phyloP scores from a whole-genome alignment of 352 stramenopile species.

The Phytophthora fragariaefolia region DNA sequence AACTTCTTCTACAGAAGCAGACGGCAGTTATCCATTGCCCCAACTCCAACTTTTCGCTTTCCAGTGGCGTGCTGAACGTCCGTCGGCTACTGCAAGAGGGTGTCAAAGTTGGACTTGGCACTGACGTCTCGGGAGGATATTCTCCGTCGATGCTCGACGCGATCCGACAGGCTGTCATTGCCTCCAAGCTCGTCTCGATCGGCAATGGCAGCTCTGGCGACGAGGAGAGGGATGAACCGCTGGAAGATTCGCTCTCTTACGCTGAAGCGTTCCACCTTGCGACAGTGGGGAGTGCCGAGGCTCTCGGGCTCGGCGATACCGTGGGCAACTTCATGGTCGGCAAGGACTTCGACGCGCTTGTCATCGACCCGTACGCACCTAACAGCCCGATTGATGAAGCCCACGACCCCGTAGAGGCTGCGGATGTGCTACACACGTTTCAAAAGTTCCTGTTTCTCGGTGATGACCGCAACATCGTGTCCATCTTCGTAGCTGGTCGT shows the following conservation, averaged over 20 bases:
- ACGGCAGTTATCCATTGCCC: conserved; percentile 94
- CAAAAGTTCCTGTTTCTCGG: conserved; percentile 93
- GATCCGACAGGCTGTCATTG: conserved; percentile 90
- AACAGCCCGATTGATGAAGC: conserved; percentile 75
- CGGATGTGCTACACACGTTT: conserved; percentile 75
- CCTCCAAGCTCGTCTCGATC: conserved; percentile 86
- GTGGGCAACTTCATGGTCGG: conserved; percentile 91
- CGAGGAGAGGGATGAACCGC: conserved; percentile 22
- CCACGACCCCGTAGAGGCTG: conserved; percentile 48
- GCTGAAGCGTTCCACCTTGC: conserved; percentile 92
- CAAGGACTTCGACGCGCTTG: conserved; percentile 93
- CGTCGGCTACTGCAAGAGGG: conserved; percentile 73
- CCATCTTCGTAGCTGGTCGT: conserved; percentile 83
- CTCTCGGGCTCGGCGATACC: conserved; percentile 74
- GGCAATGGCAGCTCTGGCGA: conserved; percentile 61
- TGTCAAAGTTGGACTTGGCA: conserved; percentile 93
- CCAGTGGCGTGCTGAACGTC: conserved; percentile 87
- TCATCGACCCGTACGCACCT: conserved; percentile 69
- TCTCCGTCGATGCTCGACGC: conserved; percentile 94
- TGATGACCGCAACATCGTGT: conserved; percentile 91
- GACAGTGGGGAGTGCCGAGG: conserved; percentile 87
- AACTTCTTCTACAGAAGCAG: conserved; percentile 63
- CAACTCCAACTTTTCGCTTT: conserved; percentile 95
- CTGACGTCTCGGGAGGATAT: conserved; percentile 95
- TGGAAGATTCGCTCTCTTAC: conserved; percentile 57